A percentile compares a stretch with the other conserved stretches of the same genome.
phyloP scores from a whole-genome alignment of 306 rosid genomes.

The Erythrophleum fordii region DNA sequence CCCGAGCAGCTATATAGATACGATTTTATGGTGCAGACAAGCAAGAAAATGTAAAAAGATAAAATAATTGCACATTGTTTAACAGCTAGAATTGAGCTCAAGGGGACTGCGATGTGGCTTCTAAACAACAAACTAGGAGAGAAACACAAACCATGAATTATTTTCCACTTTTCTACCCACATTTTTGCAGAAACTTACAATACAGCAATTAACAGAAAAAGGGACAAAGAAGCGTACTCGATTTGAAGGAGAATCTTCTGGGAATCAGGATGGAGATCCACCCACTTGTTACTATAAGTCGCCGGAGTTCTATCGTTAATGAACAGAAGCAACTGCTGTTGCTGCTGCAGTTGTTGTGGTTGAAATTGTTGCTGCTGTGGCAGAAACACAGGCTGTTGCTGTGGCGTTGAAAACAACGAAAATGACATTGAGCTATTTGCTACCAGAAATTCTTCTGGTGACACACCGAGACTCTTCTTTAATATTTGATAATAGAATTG shows the following conservation, averaged over 20 bases:
- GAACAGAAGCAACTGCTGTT: conserved; percentile 53
- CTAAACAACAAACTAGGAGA: background rate
- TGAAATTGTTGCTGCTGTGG: no score
- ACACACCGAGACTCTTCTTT: background rate
- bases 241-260: conserved; percentile 86
- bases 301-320: conserved; percentile 80
- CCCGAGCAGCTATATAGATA: background rate
- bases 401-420: conserved; percentile 77
- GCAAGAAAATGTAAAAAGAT: background rate
- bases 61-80: background rate
- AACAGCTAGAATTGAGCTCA: background rate
- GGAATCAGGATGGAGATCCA: conserved; percentile 89
- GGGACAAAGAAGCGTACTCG: conserved; percentile 56
- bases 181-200: background rate
- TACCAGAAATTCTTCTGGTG: background rate
- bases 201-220: background rate
- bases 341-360: conserved; percentile 36
- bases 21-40: background rate
- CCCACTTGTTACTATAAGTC: conserved; percentile 83
- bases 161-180: no score
- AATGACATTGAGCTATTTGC: conserved; percentile 61
- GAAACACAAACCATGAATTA: background rate
- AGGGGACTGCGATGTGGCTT: background rate
- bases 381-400: conserved; percentile 53
- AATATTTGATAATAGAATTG: background rate